Percentiles rank a stretch among this genome's conserved stretches.
These are phyloP conservation scores for Cupressus sempervirens DNA, from an alignment of 75 land plant genomes.

Conservation along the genomic window DNA sequence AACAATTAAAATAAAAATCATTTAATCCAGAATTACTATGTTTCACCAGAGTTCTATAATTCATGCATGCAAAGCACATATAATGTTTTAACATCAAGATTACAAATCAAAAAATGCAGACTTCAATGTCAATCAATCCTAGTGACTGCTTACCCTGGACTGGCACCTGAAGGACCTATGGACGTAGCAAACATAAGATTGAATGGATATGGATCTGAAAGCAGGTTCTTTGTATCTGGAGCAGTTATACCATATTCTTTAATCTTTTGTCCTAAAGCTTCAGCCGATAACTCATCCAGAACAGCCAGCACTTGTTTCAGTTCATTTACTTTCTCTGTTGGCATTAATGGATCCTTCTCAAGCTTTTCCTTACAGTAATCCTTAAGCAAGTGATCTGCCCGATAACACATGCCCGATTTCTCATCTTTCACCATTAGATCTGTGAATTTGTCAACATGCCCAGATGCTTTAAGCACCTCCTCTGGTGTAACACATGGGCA, in stretches of 20 bases:
- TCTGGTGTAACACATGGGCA: constrained; percentile 98
- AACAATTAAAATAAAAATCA: not conserved
- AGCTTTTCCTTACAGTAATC: constrained; percentile 82
- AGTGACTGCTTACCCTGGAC: constrained; percentile 31
- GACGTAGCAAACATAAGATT: constrained; percentile 93
- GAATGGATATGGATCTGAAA: constrained; percentile 96
- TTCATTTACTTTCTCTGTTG: constrained; percentile 66
- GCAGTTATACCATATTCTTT: constrained; percentile 88
- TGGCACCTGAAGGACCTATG: constrained; percentile 88
- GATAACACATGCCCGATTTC: constrained; percentile 73
- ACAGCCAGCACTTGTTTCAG: constrained; percentile 69
- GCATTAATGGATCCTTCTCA: constrained; percentile 50
- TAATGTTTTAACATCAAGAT: not conserved
- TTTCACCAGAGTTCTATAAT: not conserved
- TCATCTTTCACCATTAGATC: constrained; percentile 98
- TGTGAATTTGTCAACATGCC: constrained; percentile 97
- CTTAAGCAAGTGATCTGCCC: constrained; percentile 95
- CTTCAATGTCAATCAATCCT: not conserved
- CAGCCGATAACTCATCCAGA: constrained; percentile 83
- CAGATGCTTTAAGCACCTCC: constrained; percentile 89
- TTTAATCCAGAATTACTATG: not conserved
- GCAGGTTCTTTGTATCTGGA: constrained; percentile 83
- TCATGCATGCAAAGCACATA: not conserved
- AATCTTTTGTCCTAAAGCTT: constrained; percentile 78
- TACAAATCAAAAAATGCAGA: not conserved